These are phyloP conservation scores for Raffaelea deltoideospora DNA, from an alignment of 2,329 filamentous ascomycete genomes.

Conservation along the genomic window DNA sequence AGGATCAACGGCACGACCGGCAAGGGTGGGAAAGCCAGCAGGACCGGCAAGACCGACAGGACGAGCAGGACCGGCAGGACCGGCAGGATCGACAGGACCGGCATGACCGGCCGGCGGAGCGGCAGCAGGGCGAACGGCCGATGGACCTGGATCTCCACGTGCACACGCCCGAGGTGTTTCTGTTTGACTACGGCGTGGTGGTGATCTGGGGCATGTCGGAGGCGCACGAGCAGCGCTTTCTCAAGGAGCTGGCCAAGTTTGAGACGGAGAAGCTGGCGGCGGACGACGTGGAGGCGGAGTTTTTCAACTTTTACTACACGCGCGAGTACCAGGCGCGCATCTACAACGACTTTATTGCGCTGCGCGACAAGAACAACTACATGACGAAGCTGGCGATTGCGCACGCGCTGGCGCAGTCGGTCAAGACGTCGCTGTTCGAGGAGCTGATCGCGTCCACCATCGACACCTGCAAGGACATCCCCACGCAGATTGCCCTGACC, in stretches of 20 bases:
- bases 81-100: slow-evolving; percentile 2
- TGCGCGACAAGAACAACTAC: slow-evolving; percentile 88
- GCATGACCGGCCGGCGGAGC: slow-evolving; percentile 2
- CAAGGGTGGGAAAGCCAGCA: background rate
- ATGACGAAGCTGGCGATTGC: slow-evolving; percentile 97
- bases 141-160: slow-evolving; percentile 75
- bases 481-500: slow-evolving; percentile 79
- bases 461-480: slow-evolving; percentile 82
- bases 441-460: slow-evolving; percentile 90
- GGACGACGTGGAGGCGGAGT: slow-evolving; percentile 87
- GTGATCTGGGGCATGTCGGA: slow-evolving; percentile 97
- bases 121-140: slow-evolving; percentile 6
- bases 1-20: too few relatives aligned
- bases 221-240: slow-evolving; percentile 75
- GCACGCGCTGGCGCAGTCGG: slow-evolving; percentile 86
- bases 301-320: slow-evolving; percentile 99
- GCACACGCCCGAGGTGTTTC: slow-evolving; percentile 84
- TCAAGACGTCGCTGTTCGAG: slow-evolving; percentile 96
- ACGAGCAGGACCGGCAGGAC: background rate
- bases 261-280: slow-evolving; percentile 77
- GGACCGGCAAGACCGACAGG: background rate
- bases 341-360: slow-evolving; percentile 97
- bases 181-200: slow-evolving; percentile 95
- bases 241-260: slow-evolving; percentile 90
- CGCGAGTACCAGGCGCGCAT: slow-evolving; percentile 95